phyloP scores from a whole-genome alignment of 345 rosid genomes.

The Acer yangbiense region DNA sequence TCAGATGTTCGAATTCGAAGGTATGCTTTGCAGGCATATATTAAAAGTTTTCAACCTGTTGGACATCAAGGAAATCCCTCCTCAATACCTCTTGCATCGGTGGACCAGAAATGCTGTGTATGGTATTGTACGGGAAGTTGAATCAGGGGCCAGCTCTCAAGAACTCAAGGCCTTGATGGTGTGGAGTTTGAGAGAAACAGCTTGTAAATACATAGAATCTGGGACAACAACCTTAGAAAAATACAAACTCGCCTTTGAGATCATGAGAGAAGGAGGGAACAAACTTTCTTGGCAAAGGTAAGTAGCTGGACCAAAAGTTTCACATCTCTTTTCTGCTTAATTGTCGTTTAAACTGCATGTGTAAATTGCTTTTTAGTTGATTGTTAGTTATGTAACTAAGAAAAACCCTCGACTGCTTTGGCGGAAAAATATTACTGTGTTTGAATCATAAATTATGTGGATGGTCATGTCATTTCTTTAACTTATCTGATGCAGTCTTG shows the following conservation, averaged over 20 bases:
- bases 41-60: conserved; percentile 72
- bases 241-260: conserved; percentile 80
- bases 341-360: conserved; percentile 21
- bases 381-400: background rate
- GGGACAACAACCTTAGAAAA: conserved; percentile 71
- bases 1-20: conserved; percentile 91
- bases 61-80: conserved; percentile 72
- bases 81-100: conserved; percentile 70
- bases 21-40: conserved; percentile 77
- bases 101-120: conserved; percentile 87
- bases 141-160: conserved; percentile 56
- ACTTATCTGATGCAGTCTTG: background rate
- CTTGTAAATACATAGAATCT: conserved; percentile 71
- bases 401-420: conserved; percentile 11
- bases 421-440: background rate
- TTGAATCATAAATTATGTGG: conserved; percentile 9
- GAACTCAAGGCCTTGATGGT: conserved; percentile 69
- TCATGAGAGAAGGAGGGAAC: conserved; percentile 80
- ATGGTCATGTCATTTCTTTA: background rate
- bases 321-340: conserved; percentile 12
- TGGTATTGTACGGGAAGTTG: conserved; percentile 56
- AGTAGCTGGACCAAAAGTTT: conserved; percentile 26
- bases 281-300: conserved; percentile 75
- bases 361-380: conserved; percentile 15
- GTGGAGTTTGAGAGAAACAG: conserved; percentile 94